phyloP scores from a whole-genome alignment of 1,139 yeast genomes.

The Meyerozyma guilliermondii region DNA sequence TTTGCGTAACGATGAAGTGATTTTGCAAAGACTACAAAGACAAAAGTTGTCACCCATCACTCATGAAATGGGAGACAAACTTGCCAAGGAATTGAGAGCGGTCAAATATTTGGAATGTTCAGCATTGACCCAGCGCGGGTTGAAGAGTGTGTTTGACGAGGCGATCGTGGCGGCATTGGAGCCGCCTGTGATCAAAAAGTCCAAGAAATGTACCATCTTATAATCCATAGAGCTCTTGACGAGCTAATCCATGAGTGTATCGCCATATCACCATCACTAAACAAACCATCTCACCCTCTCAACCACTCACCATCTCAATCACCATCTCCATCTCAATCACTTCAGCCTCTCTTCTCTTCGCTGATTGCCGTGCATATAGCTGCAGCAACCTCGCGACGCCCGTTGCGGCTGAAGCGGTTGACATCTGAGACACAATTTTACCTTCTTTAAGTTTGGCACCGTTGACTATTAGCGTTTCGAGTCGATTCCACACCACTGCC shows the following conservation, averaged over 20 bases:
- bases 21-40: constrained; percentile 82
- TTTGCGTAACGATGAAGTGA: constrained; percentile 87
- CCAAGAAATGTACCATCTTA: constrained; percentile 78
- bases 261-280: no score
- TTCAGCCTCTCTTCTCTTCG: no score
- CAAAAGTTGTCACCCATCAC: constrained; percentile 87
- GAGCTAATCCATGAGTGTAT: constrained; percentile 1
- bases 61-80: constrained; percentile 82
- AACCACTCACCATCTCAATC: no score
- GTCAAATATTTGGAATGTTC: constrained; percentile 97
- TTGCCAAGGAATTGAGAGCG: constrained; percentile 90
- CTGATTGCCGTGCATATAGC: no score
- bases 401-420: neutral
- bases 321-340: no score
- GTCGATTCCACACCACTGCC: neutral
- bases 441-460: neutral
- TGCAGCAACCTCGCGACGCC: neutral
- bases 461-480: no score
- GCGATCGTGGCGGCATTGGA: constrained; percentile 95
- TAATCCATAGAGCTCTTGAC: constrained; percentile 19
- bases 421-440: neutral
- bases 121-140: constrained; percentile 94
- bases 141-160: constrained; percentile 93
- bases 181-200: constrained; percentile 82
- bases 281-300: no score